A percentile compares a stretch with the other conserved stretches of the same genome.
Evolutionary conservation across 805 yeast species (phyloP).

Genomic region (Blastobotrys muscicola): DNA sequence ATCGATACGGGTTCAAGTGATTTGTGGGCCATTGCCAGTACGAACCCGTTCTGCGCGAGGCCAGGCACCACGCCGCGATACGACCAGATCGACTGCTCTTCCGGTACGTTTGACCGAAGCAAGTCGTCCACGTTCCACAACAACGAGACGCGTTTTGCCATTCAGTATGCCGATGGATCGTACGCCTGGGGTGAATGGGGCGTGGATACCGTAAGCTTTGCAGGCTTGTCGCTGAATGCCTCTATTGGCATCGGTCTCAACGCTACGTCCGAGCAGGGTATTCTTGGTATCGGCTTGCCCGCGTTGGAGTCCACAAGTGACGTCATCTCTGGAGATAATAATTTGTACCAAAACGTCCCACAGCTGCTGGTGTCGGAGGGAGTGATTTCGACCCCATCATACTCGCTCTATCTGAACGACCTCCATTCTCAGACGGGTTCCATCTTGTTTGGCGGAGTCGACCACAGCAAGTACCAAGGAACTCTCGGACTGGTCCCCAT

Average conservation of each 20-base stretch:
- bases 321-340: conserved; percentile 7
- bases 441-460: conserved; percentile 42
- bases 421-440: conserved; percentile 19
- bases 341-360: conserved; percentile 50
- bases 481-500: conserved; percentile 18
- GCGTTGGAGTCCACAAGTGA: conserved; percentile 22
- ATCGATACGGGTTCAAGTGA: conserved; percentile 76
- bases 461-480: conserved; percentile 35
- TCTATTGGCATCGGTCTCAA: conserved; percentile 71
- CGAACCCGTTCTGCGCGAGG: conserved; percentile 36
- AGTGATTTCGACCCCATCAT: conserved; percentile 41
- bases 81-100: conserved; percentile 15
- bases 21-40: conserved; percentile 48
- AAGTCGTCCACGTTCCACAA: conserved; percentile 23
- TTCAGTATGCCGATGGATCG: conserved; percentile 34
- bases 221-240: conserved; percentile 18
- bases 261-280: conserved; percentile 37
- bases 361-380: conserved; percentile 45
- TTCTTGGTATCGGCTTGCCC: conserved; percentile 28
- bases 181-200: conserved; percentile 38
- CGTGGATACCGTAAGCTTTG: conserved; percentile 5
- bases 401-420: conserved; percentile 51
- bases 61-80: background rate
- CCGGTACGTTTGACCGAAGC: conserved; percentile 23
- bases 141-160: conserved; percentile 18